Conservation (phyloP, 2,329 filamentous ascomycete species). For the Lojkania enalia region DNA sequence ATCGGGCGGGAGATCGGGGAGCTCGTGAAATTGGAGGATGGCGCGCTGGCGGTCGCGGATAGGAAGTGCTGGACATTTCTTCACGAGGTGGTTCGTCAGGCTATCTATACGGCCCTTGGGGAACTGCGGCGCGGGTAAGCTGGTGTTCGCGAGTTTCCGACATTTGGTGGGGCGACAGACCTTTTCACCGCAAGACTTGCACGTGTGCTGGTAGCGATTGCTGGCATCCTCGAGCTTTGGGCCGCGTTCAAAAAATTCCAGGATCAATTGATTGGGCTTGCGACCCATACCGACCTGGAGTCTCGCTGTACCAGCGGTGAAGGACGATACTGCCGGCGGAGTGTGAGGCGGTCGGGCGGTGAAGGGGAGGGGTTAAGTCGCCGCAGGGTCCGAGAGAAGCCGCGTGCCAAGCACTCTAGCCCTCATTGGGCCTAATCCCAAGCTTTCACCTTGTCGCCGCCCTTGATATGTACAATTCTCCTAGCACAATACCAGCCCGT, state of each 20-base stretch:
- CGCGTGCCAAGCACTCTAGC: too few relatives aligned
- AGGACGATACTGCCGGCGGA: too few relatives aligned
- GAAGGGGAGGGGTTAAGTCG: too few relatives aligned
- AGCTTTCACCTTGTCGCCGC: too few relatives aligned
- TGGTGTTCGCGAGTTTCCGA: conserved; percentile 4
- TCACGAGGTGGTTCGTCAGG: conserved; percentile 78
- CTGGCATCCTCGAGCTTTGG: conserved; percentile 85
- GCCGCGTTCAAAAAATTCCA: conserved; percentile 86
- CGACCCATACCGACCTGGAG: conserved; percentile 67
- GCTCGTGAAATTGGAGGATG: conserved; percentile 71
- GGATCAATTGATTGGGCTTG: conserved; percentile 80
- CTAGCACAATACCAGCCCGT: too few relatives aligned
- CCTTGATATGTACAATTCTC: too few relatives aligned
- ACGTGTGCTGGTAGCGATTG: conserved; percentile 90
- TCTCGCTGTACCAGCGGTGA: too few relatives aligned
- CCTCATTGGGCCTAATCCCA: too few relatives aligned
- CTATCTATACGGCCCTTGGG: conserved; percentile 87
- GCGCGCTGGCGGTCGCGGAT: conserved; percentile 75
- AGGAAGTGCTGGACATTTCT: conserved; percentile 81
- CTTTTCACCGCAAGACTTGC: conserved; percentile 83
- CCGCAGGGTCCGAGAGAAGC: too few relatives aligned
- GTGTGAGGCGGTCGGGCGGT: too few relatives aligned
- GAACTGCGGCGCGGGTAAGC: conserved; percentile 55
- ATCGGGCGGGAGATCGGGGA: conserved; percentile 60
- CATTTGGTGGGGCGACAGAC: conserved; percentile 30